phyloP scores from a whole-genome alignment of 148 eudicot species.

The Rheum nobile region DNA sequence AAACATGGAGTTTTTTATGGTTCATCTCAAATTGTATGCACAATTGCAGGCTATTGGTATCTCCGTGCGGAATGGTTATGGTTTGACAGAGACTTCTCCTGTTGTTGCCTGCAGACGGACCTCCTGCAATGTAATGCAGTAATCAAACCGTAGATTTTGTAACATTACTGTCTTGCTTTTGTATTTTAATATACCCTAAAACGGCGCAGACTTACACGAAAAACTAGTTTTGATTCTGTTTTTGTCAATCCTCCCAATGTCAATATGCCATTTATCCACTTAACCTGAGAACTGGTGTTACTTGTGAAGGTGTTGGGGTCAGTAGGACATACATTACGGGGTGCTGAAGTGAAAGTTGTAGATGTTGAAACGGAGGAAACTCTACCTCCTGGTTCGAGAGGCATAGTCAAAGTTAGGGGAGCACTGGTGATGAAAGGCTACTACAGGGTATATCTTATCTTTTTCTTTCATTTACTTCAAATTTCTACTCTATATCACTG shows the following conservation, averaged over 20 bases:
- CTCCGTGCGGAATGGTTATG: slow-evolving; percentile 78
- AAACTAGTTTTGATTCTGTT: not conserved
- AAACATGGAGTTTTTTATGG: not conserved
- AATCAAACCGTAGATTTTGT: not conserved
- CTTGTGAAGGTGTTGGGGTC: slow-evolving; percentile 79
- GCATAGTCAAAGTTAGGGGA: slow-evolving; percentile 74
- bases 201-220: not conserved
- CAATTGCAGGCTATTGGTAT: slow-evolving; percentile 64
- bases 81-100: slow-evolving; percentile 86
- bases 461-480: not conserved
- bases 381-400: slow-evolving; percentile 72
- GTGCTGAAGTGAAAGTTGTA: slow-evolving; percentile 62
- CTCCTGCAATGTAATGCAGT: slow-evolving; percentile 52
- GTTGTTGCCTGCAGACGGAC: slow-evolving; percentile 60
- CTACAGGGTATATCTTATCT: slow-evolving; percentile 51
- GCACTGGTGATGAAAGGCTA: slow-evolving; percentile 94
- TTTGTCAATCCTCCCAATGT: not conserved
- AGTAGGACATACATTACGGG: slow-evolving; percentile 60
- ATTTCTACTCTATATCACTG: not conserved
- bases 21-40: slow-evolving; percentile 6
- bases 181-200: not conserved
- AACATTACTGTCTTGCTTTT: not conserved
- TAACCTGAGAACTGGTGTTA: slow-evolving; percentile 3
- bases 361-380: slow-evolving; percentile 52
- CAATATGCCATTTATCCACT: not conserved